Percentiles rank a stretch among this genome's conserved stretches.
These are phyloP conservation scores for Leonotis leonurus DNA, from an alignment of 257 asterid genomes.

Conservation along the genomic window DNA sequence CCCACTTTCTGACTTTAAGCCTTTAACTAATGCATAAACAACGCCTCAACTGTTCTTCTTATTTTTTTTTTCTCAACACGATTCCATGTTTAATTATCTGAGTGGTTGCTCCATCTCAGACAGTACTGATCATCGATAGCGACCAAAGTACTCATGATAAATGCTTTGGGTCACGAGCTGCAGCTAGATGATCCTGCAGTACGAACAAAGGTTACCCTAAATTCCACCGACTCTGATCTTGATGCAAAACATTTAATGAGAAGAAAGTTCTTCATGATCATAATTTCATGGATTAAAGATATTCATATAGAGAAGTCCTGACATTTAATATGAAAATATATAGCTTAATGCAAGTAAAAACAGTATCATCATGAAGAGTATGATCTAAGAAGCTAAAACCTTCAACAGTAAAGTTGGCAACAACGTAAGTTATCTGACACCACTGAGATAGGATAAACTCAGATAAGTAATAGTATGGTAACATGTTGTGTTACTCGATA, in stretches of 20 bases:
- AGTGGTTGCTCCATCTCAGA: slow-evolving; percentile 9
- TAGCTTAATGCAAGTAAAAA: background rate
- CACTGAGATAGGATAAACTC: background rate
- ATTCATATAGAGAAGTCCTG: background rate
- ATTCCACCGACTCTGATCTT: background rate
- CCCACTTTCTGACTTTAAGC: background rate
- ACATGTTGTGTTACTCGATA: background rate
- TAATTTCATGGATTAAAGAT: background rate
- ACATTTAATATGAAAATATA: background rate
- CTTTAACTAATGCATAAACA: slow-evolving; percentile 14
- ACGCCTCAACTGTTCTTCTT: background rate
- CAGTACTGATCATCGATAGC: background rate
- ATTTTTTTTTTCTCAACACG: background rate
- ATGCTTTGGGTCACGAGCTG: slow-evolving; percentile 80
- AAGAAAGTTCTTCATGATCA: background rate
- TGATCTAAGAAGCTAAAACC: slow-evolving; percentile 7
- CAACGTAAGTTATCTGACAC: background rate
- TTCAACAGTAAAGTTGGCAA: background rate
- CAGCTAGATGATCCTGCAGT: slow-evolving; percentile 87
- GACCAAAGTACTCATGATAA: slow-evolving; percentile 33
- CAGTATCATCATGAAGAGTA: background rate
- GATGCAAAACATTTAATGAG: background rate
- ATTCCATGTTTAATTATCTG: background rate
- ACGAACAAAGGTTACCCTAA: background rate
- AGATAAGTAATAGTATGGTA: background rate